Evolutionary conservation across 148 eudicot genomes (phyloP), one percentile per base, ranked within the genome.

Genomic region (Fagopyrum tataricum): DNA sequence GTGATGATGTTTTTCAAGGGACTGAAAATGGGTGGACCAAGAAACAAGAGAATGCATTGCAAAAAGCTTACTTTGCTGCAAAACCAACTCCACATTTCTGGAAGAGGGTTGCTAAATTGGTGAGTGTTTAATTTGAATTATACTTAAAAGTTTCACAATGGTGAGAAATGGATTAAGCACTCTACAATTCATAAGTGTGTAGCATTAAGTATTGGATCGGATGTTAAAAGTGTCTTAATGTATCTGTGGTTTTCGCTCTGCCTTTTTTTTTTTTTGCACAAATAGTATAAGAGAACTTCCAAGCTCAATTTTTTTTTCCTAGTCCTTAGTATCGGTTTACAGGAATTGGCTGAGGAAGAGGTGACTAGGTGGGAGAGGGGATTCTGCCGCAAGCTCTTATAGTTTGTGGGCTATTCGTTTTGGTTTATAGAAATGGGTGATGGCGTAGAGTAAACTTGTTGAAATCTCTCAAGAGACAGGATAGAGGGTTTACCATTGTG

Each of bases 21-120:
- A 71, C 26, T 18, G 55, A 78, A 74, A 49, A 59, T 48, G 93
- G 88, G 18, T 95, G 99, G 99, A 88, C 88, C 20, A 73, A 84
- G 72, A 92, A 88, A 52, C 97, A 91, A 82, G 93, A 90, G 73
- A 58, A 73, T 75, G 91, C 93, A 4, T 76, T 95, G 81, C 89
- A 87, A 74, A 86, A 80, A 72, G 97, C 97, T 84, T 91, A 86
- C 82, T 83, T 84, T 56, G 77, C 86, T 43, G 90, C 90, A 14
- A 91, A 87, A 78, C 97, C 97, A 40, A 95, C 96, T n/a, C 96
- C 98, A 43, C 81, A 78, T 20, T 90, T 91, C 79, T 91, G 97
- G 97, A 95, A 90, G 84, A 90, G 75, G 68, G 99, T 95, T 76
- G 77, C 96, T 62, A 90, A 77, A 81, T 75, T 90, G 97, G 99